Evolutionary conservation across 345 rosid genomes (phyloP).

Genomic region (Hirschfeldia incana): DNA sequence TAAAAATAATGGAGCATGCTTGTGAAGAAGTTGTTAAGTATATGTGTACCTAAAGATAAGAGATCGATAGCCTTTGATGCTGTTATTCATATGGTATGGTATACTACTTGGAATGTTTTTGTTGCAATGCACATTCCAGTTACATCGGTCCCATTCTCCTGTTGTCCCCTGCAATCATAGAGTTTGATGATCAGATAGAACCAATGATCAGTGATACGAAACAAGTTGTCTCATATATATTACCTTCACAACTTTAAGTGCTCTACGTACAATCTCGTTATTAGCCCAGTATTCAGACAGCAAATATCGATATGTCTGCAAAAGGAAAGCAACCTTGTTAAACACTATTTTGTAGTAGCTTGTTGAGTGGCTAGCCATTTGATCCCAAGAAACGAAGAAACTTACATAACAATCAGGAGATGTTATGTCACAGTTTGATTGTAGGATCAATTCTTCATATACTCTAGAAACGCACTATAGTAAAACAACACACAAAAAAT

Average conservation of each 20-base stretch:
- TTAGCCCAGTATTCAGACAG: constrained; percentile 25
- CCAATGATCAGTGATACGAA: neutral
- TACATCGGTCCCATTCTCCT: constrained; percentile 24
- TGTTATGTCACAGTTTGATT: neutral
- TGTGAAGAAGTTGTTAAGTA: neutral
- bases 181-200: neutral
- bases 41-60: constrained; percentile 23
- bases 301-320: neutral
- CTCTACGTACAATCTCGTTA: constrained; percentile 19
- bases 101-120: constrained; percentile 28
- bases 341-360: neutral
- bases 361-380: neutral
- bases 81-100: constrained; percentile 26
- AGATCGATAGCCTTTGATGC: constrained; percentile 29
- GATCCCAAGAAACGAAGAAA: neutral
- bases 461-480: constrained; percentile 17
- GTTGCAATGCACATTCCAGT: neutral
- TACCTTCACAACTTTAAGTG: constrained; percentile 9
- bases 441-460: neutral
- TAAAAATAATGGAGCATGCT: neutral
- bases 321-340: neutral
- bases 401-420: constrained; percentile 29
- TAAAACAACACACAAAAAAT: neutral
- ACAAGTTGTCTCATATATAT: neutral
- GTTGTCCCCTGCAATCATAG: constrained; percentile 13